phyloP scores from a whole-genome alignment of 306 rosid genomes.

The Ziziphus jujuba region DNA sequence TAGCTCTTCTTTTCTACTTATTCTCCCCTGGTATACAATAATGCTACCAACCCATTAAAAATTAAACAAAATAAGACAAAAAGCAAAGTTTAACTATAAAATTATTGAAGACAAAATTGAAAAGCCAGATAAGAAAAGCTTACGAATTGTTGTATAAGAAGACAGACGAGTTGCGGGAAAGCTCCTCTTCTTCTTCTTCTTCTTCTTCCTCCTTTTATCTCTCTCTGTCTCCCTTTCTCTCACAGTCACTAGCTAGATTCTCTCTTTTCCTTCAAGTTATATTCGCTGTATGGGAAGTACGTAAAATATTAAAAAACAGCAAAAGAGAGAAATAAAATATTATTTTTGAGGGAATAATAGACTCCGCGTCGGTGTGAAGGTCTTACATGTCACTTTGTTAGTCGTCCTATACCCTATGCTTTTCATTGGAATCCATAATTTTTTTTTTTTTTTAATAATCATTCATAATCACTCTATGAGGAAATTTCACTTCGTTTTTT shows the following conservation, averaged over 20 bases:
- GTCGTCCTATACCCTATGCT: too few relatives aligned
- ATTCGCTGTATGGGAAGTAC: constrained; percentile 30
- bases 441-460: too few relatives aligned
- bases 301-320: too few relatives aligned
- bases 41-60: neutral
- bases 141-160: constrained; percentile 39
- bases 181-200: constrained; percentile 15
- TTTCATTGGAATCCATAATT: too few relatives aligned
- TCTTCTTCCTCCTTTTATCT: constrained; percentile 7
- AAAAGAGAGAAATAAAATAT: too few relatives aligned
- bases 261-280: constrained; percentile 38
- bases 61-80: constrained; percentile 12
- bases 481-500: too few relatives aligned
- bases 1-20: constrained; percentile 4
- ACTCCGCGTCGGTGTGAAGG: too few relatives aligned
- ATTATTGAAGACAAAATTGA: neutral
- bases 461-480: too few relatives aligned
- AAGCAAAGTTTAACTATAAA: neutral
- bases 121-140: constrained; percentile 24
- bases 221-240: constrained; percentile 3
- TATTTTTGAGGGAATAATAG: too few relatives aligned
- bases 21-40: constrained; percentile 3
- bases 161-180: constrained; percentile 16
- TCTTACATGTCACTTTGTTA: too few relatives aligned
- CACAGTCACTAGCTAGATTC: constrained; percentile 34